Conservation (phyloP, 116 monocot genomes). For the Zostera marina region DNA sequence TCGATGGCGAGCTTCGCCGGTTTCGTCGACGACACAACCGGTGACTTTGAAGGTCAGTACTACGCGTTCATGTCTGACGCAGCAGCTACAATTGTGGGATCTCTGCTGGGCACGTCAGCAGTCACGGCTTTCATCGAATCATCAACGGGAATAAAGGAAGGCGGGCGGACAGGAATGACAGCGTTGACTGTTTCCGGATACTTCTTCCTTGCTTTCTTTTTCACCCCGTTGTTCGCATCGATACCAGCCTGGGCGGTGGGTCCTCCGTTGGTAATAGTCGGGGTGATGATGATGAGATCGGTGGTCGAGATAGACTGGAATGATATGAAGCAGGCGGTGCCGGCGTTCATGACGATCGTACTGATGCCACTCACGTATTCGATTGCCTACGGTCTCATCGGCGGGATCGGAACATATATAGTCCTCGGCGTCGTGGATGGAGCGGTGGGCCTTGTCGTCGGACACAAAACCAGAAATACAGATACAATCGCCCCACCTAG, state of each 20-base stretch:
- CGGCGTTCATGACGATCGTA: slow-evolving; percentile 73
- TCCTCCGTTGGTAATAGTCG: slow-evolving; percentile 72
- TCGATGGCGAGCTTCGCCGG: slow-evolving; percentile 90
- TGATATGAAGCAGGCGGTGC: slow-evolving; percentile 67
- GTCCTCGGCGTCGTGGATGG: slow-evolving; percentile 37
- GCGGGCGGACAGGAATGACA: slow-evolving; percentile 74
- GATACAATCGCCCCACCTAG: too few species aligned
- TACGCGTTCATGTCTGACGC: slow-evolving; percentile 96
- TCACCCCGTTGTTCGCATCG: slow-evolving; percentile 83
- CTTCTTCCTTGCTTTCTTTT: slow-evolving; percentile 62
- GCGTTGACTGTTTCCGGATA: slow-evolving; percentile 55
- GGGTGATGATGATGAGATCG: slow-evolving; percentile 81
- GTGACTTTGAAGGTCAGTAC: slow-evolving; percentile 89
- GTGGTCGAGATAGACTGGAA: slow-evolving; percentile 75
- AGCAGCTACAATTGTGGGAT: slow-evolving; percentile 51
- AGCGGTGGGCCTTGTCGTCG: slow-evolving; percentile 1
- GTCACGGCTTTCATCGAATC: slow-evolving; percentile 87
- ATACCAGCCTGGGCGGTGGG: slow-evolving; percentile 92
- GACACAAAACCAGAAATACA: too few species aligned
- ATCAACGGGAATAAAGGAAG: slow-evolving; percentile 76
- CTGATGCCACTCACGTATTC: slow-evolving; percentile 85
- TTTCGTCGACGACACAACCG: slow-evolving; percentile 51
- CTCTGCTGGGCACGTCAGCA: slow-evolving; percentile 70
- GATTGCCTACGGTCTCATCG: slow-evolving; percentile 73
- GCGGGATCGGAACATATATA: slow-evolving; percentile 47